Evolutionary conservation across 169 alveolate species (phyloP), one percentile per base, ranked within the genome.

Genomic region (Amoebophrya sp.): DNA sequence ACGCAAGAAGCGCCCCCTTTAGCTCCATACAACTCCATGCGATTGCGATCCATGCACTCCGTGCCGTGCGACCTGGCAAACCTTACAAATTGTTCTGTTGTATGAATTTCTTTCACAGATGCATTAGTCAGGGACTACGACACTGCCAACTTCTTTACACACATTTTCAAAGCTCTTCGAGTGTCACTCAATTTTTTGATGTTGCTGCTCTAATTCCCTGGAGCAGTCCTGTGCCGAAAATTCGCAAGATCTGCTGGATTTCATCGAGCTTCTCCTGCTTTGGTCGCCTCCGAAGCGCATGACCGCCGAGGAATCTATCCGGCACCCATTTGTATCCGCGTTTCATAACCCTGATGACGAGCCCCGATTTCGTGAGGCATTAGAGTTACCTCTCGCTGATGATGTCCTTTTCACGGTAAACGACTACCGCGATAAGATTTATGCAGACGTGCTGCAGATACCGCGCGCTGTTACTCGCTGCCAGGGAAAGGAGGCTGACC

Each of bases 381-480:
- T 47, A 18, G 65, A 47, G 65, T 18, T 47, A 18, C 65, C 65
- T 18, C 65, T 47, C 65, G 65, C 65, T 6, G 65, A 47, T 18
- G 65, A 47, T 18, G 6, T 6, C 18, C 65, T 65, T 10, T 65
- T 65, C 33, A 65, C 83, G 83, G 83, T 65, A 0, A 65, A 65
- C n/a, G 83, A 65, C 26, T 65, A 65, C 83, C 12, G 83, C 3
- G 83, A 65, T 36, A 29, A 36, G 83, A 65, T 65, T 26, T 65
- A 65, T 36, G 83, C 83, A 36, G 83, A 65, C 83, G 83, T 65
- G 33, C 33, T 65, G 83, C 83, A 65, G 83, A 65, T 65, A 6
- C 83, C 83, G 83, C 83, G 83, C 33, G 12, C 83, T 29, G 83
- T 65, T 6, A 65, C 83, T 10, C 83, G 83, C 38, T 29, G 18